A percentile compares a stretch with the other conserved stretches of the same genome.
Conservation (phyloP, 1,284 basidiomycete species). For the Sporisorium sorghi region DNA sequence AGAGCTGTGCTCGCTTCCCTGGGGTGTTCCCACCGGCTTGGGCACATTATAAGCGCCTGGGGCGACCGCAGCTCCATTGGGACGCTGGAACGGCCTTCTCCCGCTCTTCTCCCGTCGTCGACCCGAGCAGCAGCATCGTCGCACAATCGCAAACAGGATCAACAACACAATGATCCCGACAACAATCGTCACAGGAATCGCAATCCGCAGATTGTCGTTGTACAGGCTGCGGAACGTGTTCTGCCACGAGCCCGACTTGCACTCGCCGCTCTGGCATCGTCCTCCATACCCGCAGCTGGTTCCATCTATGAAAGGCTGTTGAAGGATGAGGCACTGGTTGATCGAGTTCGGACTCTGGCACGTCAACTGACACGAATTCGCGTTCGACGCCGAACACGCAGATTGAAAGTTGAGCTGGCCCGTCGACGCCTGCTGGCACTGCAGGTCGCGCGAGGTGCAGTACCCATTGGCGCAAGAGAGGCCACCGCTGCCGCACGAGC, state of each 20-base stretch:
- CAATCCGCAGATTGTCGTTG: conserved; percentile 59
- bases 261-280: conserved; percentile 73
- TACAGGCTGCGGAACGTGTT: conserved; percentile 76
- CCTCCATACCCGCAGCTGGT: conserved; percentile 83
- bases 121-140: conserved; percentile 45
- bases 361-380: conserved; percentile 80
- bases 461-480: conserved; percentile 82
- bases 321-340: conserved; percentile 78
- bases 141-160: conserved; percentile 41
- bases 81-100: conserved; percentile 3
- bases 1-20: conserved; percentile 16
- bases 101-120: conserved; percentile 6
- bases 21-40: conserved; percentile 19
- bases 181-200: conserved; percentile 62
- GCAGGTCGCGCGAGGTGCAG: conserved; percentile 81
- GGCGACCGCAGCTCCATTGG: conserved; percentile 6
- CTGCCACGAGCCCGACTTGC: conserved; percentile 76
- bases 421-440: conserved; percentile 80
- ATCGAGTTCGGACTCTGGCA: conserved; percentile 79
- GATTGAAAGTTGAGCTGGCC: conserved; percentile 75
- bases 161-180: conserved; percentile 52
- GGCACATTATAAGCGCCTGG: conserved; percentile 32
- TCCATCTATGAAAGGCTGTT: conserved; percentile 82
- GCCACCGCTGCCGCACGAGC: conserved; percentile 70
- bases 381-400: conserved; percentile 74